phyloP scores from a whole-genome alignment of 78 protist genomes.

The Neovahlkampfia damariscottae region DNA sequence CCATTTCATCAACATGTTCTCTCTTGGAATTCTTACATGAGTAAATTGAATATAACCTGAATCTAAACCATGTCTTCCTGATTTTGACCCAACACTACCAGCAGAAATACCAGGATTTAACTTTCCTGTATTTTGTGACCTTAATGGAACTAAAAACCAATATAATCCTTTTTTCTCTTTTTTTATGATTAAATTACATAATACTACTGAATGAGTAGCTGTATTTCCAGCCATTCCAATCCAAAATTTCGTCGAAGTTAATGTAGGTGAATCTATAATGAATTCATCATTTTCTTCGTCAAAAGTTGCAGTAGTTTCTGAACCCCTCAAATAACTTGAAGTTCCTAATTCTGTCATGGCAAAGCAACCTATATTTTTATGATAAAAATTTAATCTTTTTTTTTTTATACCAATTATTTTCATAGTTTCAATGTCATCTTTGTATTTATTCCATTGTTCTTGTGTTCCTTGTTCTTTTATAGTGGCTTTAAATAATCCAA shows the following conservation, averaged over 20 bases:
- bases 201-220: not conserved
- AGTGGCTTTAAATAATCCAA: too few species aligned
- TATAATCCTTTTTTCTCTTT: not conserved
- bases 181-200: not conserved
- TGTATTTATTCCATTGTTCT: too few species aligned
- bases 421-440: too few species aligned
- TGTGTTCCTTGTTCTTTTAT: too few species aligned
- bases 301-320: not conserved
- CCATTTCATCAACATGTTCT: not conserved
- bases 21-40: not conserved
- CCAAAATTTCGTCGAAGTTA: conserved; percentile 8
- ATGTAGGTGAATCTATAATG: not conserved
- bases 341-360: not conserved
- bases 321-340: not conserved
- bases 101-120: conserved; percentile 1
- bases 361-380: too few species aligned
- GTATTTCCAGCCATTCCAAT: not conserved
- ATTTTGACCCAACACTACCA: not conserved
- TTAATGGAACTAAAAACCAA: conserved; percentile 7
- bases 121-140: not conserved
- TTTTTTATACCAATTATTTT: too few species aligned
- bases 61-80: conserved; percentile 26
- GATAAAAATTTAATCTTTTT: too few species aligned
- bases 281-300: not conserved
- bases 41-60: conserved; percentile 1